phyloP scores from a whole-genome alignment of 2,329 filamentous ascomycete species.

The Monosporascus sp. region DNA sequence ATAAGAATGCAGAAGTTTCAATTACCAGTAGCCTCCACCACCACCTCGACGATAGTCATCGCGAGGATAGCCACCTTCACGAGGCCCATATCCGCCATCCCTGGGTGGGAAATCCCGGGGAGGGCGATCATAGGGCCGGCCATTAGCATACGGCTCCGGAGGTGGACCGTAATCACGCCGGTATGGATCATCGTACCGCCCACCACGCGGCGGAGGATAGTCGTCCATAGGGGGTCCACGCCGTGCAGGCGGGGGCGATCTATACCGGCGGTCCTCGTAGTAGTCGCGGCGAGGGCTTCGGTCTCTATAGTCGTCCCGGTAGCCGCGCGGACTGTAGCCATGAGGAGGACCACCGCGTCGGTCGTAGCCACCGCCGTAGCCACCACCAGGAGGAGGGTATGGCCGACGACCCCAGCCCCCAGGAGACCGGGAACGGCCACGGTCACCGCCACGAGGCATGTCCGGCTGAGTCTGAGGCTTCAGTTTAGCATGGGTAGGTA shows the following conservation, averaged over 20 bases:
- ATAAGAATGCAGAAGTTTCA: slow-evolving; percentile 20
- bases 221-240: slow-evolving; percentile 69
- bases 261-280: slow-evolving; percentile 79
- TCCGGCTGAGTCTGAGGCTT: slow-evolving; percentile 69
- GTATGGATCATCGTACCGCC: slow-evolving; percentile 74
- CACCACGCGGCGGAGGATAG: slow-evolving; percentile 64
- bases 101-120: slow-evolving; percentile 46
- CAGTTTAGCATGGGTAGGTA: slow-evolving; percentile 16
- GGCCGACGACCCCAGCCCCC: slow-evolving; percentile 52
- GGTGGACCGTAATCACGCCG: slow-evolving; percentile 60
- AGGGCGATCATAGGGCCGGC: slow-evolving; percentile 54
- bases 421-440: slow-evolving; percentile 77
- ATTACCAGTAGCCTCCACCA: slow-evolving; percentile 28
- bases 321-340: slow-evolving; percentile 74
- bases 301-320: slow-evolving; percentile 76
- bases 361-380: slow-evolving; percentile 71
- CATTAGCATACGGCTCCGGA: slow-evolving; percentile 55
- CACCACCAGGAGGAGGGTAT: slow-evolving; percentile 48
- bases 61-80: slow-evolving; percentile 27
- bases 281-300: slow-evolving; percentile 82
- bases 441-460: slow-evolving; percentile 62
- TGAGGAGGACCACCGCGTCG: slow-evolving; percentile 67
- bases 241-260: slow-evolving; percentile 75
- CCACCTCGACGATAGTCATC: slow-evolving; percentile 28
- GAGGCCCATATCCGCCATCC: slow-evolving; percentile 43